These are phyloP conservation scores for Rhodosporidiobolus sp. DNA, from an alignment of 768 basidiomycete species.

Conservation along the genomic window DNA sequence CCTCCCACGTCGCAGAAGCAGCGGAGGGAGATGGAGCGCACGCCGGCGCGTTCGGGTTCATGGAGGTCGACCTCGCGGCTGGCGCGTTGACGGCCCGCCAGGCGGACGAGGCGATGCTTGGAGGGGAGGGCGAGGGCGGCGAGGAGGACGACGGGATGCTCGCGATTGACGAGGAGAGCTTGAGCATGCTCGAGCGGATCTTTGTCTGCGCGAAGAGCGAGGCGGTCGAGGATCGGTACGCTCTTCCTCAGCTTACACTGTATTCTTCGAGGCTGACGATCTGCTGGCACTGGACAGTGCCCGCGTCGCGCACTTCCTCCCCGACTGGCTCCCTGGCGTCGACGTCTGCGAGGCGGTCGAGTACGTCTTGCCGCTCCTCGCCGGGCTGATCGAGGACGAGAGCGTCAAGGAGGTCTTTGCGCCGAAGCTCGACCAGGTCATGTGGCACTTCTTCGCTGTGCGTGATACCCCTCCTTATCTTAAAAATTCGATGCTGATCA, in stretches of 20 bases:
- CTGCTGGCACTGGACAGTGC: constrained; percentile 52
- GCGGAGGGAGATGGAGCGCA: neutral
- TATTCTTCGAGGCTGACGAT: neutral
- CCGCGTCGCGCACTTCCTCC: constrained; percentile 79
- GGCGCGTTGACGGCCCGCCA: neutral
- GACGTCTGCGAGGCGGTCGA: constrained; percentile 83
- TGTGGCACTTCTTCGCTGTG: constrained; percentile 83
- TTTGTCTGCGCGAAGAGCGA: constrained; percentile 39
- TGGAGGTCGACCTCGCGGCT: constrained; percentile 21
- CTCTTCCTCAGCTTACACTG: neutral
- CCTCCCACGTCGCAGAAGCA: neutral
- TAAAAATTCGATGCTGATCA: neutral
- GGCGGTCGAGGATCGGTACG: constrained; percentile 29
- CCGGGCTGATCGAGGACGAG: constrained; percentile 59
- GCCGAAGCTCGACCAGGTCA: constrained; percentile 69
- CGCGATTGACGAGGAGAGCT: constrained; percentile 70
- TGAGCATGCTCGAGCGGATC: constrained; percentile 83
- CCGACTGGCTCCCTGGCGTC: constrained; percentile 69
- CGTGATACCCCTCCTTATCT: neutral
- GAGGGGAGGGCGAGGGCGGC: constrained; percentile 1
- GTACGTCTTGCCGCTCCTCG: constrained; percentile 88
- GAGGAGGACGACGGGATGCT: constrained; percentile 12
- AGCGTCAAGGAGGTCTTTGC: constrained; percentile 48
- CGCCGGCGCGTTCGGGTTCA: constrained; percentile 6
- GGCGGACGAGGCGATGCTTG: neutral